Conservation (phyloP, 495 filamentous ascomycete species). For the Rhizodiscina lignyota region DNA sequence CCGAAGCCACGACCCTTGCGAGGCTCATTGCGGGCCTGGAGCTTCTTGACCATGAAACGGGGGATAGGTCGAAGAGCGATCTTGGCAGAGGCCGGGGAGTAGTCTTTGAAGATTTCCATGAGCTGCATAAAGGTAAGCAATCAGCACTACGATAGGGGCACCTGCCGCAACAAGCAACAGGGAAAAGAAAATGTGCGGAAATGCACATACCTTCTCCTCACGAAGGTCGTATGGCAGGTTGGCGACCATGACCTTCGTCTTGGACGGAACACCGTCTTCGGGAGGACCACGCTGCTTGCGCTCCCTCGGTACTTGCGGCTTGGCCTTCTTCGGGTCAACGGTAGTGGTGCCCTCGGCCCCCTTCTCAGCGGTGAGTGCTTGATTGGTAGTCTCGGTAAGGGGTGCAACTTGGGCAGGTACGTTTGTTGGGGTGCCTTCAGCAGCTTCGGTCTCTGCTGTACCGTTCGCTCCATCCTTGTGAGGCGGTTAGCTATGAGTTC, state of each 20-base stretch:
- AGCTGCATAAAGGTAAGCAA: conserved; percentile 38
- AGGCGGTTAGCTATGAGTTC: no score
- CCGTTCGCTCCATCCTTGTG: conserved; percentile 15
- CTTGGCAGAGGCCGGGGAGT: conserved; percentile 84
- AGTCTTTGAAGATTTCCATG: conserved; percentile 84
- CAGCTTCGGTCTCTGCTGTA: conserved; percentile 14
- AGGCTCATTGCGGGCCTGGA: conserved; percentile 89
- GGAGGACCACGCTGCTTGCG: conserved; percentile 81
- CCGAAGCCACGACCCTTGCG: conserved; percentile 99
- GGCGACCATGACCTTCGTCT: conserved; percentile 99
- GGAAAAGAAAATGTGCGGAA: no score
- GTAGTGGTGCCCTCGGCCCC: conserved; percentile 26
- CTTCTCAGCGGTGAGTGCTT: conserved; percentile 33
- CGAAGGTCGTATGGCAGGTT: conserved; percentile 96
- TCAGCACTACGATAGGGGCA: neutral
- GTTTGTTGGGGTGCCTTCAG: conserved; percentile 31
- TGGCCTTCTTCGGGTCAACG: conserved; percentile 23
- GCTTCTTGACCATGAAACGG: conserved; percentile 99
- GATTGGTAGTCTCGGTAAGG: conserved; percentile 43
- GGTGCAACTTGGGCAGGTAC: conserved; percentile 36
- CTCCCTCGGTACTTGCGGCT: conserved; percentile 35
- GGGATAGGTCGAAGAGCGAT: conserved; percentile 96
- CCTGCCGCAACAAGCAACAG: no score
- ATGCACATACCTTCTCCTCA: conserved; percentile 74
- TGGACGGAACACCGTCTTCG: conserved; percentile 93